A percentile compares a stretch with the other conserved stretches of the same genome.
These are phyloP conservation scores for Cucumis hystrix DNA, from an alignment of 306 rosid genomes.

Conservation along the genomic window DNA sequence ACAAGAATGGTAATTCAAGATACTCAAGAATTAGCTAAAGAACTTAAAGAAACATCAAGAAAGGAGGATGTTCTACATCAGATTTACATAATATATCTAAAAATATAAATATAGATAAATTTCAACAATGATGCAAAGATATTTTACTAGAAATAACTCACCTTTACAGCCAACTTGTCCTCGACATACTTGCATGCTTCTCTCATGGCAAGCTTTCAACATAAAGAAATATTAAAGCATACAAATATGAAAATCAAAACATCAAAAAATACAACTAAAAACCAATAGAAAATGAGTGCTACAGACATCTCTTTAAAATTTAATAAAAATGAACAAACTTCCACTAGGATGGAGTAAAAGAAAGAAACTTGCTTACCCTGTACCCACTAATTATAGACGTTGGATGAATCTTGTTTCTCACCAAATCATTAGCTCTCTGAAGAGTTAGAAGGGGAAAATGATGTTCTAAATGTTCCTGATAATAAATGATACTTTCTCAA, in stretches of 20 bases:
- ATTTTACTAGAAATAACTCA: slow-evolving; percentile 3
- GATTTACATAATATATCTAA: neutral
- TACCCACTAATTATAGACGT: slow-evolving; percentile 95
- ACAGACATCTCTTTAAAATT: neutral
- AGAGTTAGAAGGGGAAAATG: neutral
- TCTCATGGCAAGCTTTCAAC: slow-evolving; percentile 86
- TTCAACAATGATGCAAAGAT: slow-evolving; percentile 3
- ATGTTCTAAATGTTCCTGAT: neutral
- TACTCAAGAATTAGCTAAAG: no score
- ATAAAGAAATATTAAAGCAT: neutral
- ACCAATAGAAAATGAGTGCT: neutral
- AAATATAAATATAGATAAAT: neutral
- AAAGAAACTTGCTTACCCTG: slow-evolving; percentile 34
- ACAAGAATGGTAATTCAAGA: no score
- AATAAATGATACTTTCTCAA: neutral
- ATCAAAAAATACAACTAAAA: neutral
- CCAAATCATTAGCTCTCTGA: slow-evolving; percentile 95
- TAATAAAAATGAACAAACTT: neutral
- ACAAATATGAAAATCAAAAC: neutral
- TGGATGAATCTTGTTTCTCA: slow-evolving; percentile 91
- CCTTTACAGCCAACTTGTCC: slow-evolving; percentile 80
- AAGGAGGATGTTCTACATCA: no score
- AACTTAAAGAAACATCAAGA: no score
- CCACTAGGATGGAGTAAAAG: neutral
- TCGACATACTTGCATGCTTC: slow-evolving; percentile 90